These are phyloP conservation scores for Backusella tuberculispora DNA, from an alignment of 192 early-diverging fungal species.

Conservation along the genomic window DNA sequence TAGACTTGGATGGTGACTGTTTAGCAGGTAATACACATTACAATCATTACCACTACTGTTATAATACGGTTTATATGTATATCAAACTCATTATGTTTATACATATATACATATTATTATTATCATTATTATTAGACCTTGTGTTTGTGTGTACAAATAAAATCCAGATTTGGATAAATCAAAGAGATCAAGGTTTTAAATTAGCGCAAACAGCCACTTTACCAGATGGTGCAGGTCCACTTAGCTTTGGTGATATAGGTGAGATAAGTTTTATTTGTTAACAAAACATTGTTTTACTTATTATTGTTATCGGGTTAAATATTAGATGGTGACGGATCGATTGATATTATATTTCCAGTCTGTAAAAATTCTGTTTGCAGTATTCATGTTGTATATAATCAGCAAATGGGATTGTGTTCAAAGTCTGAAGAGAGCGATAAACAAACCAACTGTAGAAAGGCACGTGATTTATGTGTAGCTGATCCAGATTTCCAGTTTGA, in stretches of 20 bases:
- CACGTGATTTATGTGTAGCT: conserved; percentile 72
- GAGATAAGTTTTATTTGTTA: not conserved
- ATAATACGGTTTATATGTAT: too few species aligned
- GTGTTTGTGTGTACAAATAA: conserved; percentile 16
- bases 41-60: too few species aligned
- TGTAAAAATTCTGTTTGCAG: conserved; percentile 56
- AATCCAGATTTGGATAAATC: not conserved
- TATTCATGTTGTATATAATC: conserved; percentile 81
- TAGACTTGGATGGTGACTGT: conserved; percentile 94
- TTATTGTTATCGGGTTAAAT: not conserved
- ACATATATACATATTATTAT: too few species aligned
- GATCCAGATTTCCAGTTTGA: conserved; percentile 76
- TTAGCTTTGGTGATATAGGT: conserved; percentile 92
- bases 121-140: not conserved
- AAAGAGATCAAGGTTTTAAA: conserved; percentile 65
- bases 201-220: conserved; percentile 63
- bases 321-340: conserved; percentile 84
- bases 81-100: too few species aligned
- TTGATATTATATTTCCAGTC: conserved; percentile 82
- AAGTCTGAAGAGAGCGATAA: conserved; percentile 46
- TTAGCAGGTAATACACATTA: conserved; percentile 57
- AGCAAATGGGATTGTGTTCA: conserved; percentile 79
- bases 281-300: not conserved
- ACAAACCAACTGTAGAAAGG: conserved; percentile 56
- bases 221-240: conserved; percentile 68